These are phyloP conservation scores for Solanum hybrid DNA, from an alignment of 305 asterid genomes.

Conservation along the genomic window DNA sequence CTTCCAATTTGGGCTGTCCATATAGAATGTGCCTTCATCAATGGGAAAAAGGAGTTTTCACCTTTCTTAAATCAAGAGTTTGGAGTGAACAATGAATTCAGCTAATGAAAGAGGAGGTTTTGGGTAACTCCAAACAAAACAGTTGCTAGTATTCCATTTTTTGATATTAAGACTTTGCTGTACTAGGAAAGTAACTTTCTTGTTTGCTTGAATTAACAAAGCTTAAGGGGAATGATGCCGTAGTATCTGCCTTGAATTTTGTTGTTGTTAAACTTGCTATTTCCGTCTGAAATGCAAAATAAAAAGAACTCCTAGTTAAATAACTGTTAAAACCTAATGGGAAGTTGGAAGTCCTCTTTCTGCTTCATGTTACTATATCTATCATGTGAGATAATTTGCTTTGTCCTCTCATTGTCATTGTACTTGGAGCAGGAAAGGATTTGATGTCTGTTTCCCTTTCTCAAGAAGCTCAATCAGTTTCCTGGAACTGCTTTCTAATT, in stretches of 20 bases:
- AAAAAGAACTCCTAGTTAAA: background rate
- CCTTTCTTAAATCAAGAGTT: background rate
- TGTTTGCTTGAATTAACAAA: background rate
- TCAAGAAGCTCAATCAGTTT: background rate
- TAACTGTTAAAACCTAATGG: background rate
- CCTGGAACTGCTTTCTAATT: constrained; percentile 4
- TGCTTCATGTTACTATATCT: background rate
- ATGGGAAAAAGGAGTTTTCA: background rate
- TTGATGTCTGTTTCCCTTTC: background rate
- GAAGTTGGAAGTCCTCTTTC: background rate
- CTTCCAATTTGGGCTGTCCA: background rate
- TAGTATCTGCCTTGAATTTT: background rate
- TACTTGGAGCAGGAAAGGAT: background rate
- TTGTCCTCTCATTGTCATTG: background rate
- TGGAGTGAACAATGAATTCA: background rate
- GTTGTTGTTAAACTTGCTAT: background rate
- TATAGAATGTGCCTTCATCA: background rate
- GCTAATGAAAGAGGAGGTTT: background rate
- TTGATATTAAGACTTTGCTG: background rate
- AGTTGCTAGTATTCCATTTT: background rate
- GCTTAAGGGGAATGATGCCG: background rate
- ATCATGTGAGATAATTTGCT: background rate
- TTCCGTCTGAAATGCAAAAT: background rate
- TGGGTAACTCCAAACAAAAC: background rate
- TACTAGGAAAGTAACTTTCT: background rate